Base-by-base conservation (phyloP, 768 basidiomycete genomes). In the Leccinum aurantiacum region DNA sequence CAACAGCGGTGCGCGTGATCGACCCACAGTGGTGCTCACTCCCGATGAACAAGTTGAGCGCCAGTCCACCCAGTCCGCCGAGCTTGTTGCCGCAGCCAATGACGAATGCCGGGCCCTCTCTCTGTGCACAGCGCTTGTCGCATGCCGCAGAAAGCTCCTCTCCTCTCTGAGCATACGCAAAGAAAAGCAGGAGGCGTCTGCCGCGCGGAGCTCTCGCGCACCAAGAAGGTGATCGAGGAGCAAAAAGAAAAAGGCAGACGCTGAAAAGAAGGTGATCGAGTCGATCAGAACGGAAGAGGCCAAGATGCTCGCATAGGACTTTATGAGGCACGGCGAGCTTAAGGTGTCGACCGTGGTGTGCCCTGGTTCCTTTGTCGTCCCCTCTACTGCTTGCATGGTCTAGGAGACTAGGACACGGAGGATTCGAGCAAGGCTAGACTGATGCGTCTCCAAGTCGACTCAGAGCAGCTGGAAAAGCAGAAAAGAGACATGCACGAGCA, bases 391-490 rank as follows among this genome's bases (percentile, higher is more conserved):
- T 58, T n/a, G 10, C 3, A 10, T 6, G 15, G 33, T 50, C 19
- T 63, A 93, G 90, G 88, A 90, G 25, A 6, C 25, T 25, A 25
- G 25, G 25, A 25, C 69, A 81, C 94, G 74, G 90, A 93, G 67
- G 86, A 85, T 53, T 80, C 91, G 62, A 93, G 94, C 73, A 94
- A 93, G 10, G 89, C 91, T 67, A 85, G 85, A 51, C 84, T 98
- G 61, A 25, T 25, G 25, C 25, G 25, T 25, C 25, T 25, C 25
- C 25, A 96, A 73, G 94, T 96, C 37, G 88, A 93, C 25, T 25
- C 25, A 5, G 25, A 25, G 65, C 94, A 97, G 71, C 82, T 25
- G 25, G n/a, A n/a, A n/a, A n/a, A n/a, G n/a, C n/a, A 25, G 25
- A 25, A 25, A 25, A 25, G 6, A 25, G 25, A 25, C 25, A 25